A percentile compares a stretch with the other conserved stretches of the same genome.
These are phyloP conservation scores for Prosopis cineraria DNA, from an alignment of 306 rosid species.

Conservation along the genomic window DNA sequence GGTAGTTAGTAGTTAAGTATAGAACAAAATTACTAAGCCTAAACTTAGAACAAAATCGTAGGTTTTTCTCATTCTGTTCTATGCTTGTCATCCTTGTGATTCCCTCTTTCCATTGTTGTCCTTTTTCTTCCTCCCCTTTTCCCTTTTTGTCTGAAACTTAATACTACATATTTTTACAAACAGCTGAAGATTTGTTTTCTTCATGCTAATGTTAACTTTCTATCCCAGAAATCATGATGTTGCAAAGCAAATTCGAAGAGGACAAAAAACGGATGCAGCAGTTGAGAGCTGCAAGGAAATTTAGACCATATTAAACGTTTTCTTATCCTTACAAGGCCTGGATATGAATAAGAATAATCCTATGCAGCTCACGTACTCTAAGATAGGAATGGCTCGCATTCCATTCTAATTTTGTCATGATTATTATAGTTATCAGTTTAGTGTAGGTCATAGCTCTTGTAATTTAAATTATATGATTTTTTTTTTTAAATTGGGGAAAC, in stretches of 20 bases:
- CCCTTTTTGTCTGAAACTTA: background rate
- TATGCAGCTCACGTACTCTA: background rate
- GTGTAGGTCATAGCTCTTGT: background rate
- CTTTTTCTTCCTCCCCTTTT: no score
- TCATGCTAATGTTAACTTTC: background rate
- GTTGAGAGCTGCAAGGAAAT: slow-evolving; percentile 84
- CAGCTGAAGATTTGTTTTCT: slow-evolving; percentile 1
- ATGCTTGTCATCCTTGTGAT: background rate
- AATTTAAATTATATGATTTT: background rate
- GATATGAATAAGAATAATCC: slow-evolving; percentile 4
- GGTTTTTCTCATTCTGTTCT: background rate
- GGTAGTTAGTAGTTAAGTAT: background rate
- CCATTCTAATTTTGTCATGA: slow-evolving; percentile 9
- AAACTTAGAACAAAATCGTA: background rate
- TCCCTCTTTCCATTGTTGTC: background rate
- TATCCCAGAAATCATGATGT: slow-evolving; percentile 67
- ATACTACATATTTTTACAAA: background rate
- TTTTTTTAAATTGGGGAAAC: background rate
- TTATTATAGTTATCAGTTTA: background rate
- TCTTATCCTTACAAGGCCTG: background rate
- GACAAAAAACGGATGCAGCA: slow-evolving; percentile 84
- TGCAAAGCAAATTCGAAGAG: slow-evolving; percentile 84
- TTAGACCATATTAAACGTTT: slow-evolving; percentile 69
- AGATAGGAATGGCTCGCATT: background rate
- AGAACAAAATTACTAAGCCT: background rate